Evolutionary conservation across 257 asterid genomes (phyloP), one percentile per base, ranked within the genome.

Genomic region (Linderniella brevidens): DNA sequence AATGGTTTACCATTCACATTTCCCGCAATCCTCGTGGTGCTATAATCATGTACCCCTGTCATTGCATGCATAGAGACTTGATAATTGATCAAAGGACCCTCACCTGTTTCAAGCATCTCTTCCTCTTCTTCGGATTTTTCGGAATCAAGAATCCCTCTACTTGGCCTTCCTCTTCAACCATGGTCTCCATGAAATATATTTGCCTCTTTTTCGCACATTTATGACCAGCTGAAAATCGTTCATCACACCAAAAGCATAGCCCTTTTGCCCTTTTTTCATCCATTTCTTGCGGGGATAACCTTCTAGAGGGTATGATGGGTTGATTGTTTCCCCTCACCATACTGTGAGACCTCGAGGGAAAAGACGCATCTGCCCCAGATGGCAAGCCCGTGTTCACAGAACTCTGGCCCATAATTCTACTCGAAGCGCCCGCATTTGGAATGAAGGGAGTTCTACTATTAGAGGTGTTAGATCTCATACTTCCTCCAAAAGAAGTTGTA

Each of bases 191-290:
- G 6, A 46, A 11, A 5, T n/a, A 46, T 8, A 46, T 16, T 17
- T 46, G 50, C 20, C n/a, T 17, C 20, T 13, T 46, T 10, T 11
- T 2, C 1, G 32, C 13, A 17, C 50, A 46, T 5, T n/a, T 8
- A 10, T 46, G 35, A 5, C 50, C 50, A 13, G 11, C 8, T 0
- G 16, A 8, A 5, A 46, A 46, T 9, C 18, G 15, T 5, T 46
- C n/a, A 17, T 46, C 50, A 46, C 50, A 46, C 35, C 50, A 46
- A 7, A 46, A 17, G 13, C 50, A 46, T 13, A 46, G 9, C 3
- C 50, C 50, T 8, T 17, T 46, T 17, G 50, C 50, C 20, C 50
- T 46, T 9, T 46, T 46, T 17, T 46, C 50, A 13, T 46, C 50
- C 18, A 46, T 11, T 11, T 46, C 50, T 9, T 46, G 50, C 1